Base-by-base conservation (phyloP, 768 basidiomycete genomes). In the Paxillus rubicundulus region DNA sequence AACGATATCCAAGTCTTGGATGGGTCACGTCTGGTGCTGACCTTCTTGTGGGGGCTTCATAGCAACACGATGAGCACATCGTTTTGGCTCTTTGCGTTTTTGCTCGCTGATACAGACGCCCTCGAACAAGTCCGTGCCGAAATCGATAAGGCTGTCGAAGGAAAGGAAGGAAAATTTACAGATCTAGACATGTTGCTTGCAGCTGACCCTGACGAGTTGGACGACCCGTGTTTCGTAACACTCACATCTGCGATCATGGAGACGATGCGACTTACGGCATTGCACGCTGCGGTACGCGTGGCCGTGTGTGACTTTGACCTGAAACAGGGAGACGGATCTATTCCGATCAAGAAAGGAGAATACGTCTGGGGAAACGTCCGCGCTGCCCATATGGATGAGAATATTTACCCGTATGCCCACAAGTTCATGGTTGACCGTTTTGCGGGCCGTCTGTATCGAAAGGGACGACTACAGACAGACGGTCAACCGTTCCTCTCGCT, bases 71-170 rank as follows among this genome's bases (percentile, higher is more conserved):
- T 68, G 27, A 59, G 47, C 50, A 65, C 56, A 45, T 24, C 56
- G 0, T 56, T 61, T 34, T 63, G 65, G 16, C 43, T 54, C 20
- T 33, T 66, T 3, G 53, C 58, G 1, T 63, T 53, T 33, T 67
- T 82, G 21, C 67, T 82, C 32, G 70, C 73, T 44, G 63, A 77
- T 49, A 76, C 76, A 0, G 61, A 66, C n/a, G 73, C 68, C 1
- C 68, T 81, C 64, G 68, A 71, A 27, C 75, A 72, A 46, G 70
- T 81, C 5, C 75, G 76, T 2, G 64, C 68, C 4, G 78, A 83
- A 52, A 64, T 82, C 12, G 80, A 82, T 36, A 18, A 14, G 6
- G 61, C 56, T 1, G 46, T 66, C 6, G 24, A 52, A 27, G 56
- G 37, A 4, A 39, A 27, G 7, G 24, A 50, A 32, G 56, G 37